Evolutionary conservation across 768 basidiomycete genomes (phyloP).

Genomic region (Cystofilobasidium macerans): DNA sequence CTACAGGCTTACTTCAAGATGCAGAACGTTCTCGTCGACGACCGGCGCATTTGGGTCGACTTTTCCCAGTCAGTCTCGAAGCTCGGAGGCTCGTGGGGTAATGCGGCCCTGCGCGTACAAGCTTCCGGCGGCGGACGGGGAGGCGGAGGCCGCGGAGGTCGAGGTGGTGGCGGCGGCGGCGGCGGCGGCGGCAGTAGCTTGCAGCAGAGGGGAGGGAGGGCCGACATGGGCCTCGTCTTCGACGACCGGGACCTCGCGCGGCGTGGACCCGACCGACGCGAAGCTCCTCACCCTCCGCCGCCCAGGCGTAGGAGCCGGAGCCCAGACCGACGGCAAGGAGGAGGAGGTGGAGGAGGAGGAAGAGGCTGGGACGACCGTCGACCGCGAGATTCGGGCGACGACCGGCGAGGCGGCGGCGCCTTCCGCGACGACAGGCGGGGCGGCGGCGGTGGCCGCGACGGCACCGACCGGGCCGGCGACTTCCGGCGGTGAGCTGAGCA

Average conservation of each 20-base stretch:
- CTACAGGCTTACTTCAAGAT: slow-evolving; percentile 93
- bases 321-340: not conserved
- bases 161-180: not conserved
- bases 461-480: not conserved
- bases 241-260: slow-evolving; percentile 3
- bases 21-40: slow-evolving; percentile 97
- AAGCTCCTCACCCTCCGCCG: too few relatives aligned
- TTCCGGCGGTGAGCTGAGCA: too few relatives aligned
- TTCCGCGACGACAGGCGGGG: not conserved
- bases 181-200: not conserved
- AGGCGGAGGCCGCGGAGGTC: not conserved
- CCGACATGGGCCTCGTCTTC: not conserved
- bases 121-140: not conserved
- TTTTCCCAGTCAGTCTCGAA: slow-evolving; percentile 41
- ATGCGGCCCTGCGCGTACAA: not conserved
- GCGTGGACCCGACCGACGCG: not conserved
- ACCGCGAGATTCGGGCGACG: too few relatives aligned
- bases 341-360: too few relatives aligned
- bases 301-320: not conserved
- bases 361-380: too few relatives aligned
- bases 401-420: too few relatives aligned
- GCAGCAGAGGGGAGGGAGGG: not conserved
- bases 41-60: slow-evolving; percentile 97
- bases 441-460: not conserved
- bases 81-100: not conserved